These are phyloP conservation scores for Stemphylium lycopersici DNA, from an alignment of 2,329 filamentous ascomycete genomes.

Conservation along the genomic window DNA sequence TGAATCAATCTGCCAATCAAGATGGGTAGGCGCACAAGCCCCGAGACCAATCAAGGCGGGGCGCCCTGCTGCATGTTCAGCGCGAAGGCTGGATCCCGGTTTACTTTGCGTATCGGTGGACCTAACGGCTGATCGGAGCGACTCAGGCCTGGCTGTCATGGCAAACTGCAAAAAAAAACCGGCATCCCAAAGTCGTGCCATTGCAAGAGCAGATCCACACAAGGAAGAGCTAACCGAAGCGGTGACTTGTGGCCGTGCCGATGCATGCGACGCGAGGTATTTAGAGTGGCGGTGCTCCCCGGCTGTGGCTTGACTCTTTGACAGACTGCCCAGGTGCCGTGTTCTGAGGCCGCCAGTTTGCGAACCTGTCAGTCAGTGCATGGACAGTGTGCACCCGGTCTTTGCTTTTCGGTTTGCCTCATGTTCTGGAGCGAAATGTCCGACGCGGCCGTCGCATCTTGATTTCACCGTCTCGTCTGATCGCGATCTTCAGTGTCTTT, in stretches of 20 bases:
- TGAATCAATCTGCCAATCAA: constrained; percentile 37
- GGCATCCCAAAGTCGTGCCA: constrained; percentile 7
- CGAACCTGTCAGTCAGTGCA: too few relatives aligned
- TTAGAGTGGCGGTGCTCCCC: constrained; percentile 1
- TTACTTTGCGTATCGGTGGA: constrained; percentile 31
- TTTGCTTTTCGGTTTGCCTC: neutral
- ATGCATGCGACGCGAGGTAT: constrained; percentile 2
- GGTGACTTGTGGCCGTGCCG: constrained; percentile 7
- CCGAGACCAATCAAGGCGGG: constrained; percentile 31
- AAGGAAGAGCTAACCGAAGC: neutral
- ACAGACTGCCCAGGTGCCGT: neutral
- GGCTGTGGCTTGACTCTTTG: neutral
- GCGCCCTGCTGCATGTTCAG: constrained; percentile 27
- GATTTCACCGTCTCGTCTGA: neutral
- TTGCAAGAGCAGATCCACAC: constrained; percentile 16
- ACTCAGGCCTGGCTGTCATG: constrained; percentile 16
- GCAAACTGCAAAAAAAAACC: constrained; percentile 8
- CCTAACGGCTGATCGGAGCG: constrained; percentile 34
- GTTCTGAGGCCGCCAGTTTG: neutral
- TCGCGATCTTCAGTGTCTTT: neutral
- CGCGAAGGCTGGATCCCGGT: constrained; percentile 30
- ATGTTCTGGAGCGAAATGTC: neutral
- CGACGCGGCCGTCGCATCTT: constrained; percentile 2
- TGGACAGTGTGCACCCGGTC: neutral
- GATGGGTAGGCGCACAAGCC: constrained; percentile 10